Evolutionary conservation across 805 yeast species (phyloP), one percentile per base, ranked within the genome.

Genomic region (Wickerhamiella azymoides): DNA sequence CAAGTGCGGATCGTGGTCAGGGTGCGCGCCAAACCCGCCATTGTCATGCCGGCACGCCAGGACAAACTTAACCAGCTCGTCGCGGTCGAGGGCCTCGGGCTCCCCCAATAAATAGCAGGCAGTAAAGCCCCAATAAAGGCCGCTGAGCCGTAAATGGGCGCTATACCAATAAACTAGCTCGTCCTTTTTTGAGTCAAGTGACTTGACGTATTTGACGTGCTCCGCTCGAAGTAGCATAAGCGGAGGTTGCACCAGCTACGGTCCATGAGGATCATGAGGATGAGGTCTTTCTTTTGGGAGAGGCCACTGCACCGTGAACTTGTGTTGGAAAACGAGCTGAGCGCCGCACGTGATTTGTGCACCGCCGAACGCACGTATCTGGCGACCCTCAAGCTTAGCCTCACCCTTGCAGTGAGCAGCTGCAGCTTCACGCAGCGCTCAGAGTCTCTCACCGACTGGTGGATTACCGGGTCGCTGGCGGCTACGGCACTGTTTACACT

Each of bases 61-160:
- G 3, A 89, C 83, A 59, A 79, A 92, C n/a, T 67, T 62, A 1
- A 83, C 62, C 11, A 89, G 75, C 6, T 80, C 83, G 1, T 69
- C 63, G 45, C 69, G 67, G n/a, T 77, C 69, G 47, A 89, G 72
- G 0, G 77, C 73, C 11, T 73, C 72, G 28, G 70, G 62, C 2
- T 78, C 66, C 25, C 72, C 68, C 62, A 89, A 58, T 1, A 80
- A 62, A 42, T 73, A 73, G 27, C 88, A 62, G 0, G 96, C 85
- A 14, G 82, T 80, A 2, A 84, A 66, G 0, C 96, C 97, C 99
- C 99, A 92, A 60, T 92, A 92, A 0, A 92, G 70, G 1, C 97
- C 98, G 56, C 64, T 85, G 70, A 92, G 63, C 27, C 96, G 71
- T 42, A 92, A 67, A 60, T 92, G 97, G 57, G 92, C 97, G 10